A percentile compares a stretch with the other conserved stretches of the same genome.
Conservation (phyloP, 2,329 filamentous ascomycete species). For the Apiospora arundinis region DNA sequence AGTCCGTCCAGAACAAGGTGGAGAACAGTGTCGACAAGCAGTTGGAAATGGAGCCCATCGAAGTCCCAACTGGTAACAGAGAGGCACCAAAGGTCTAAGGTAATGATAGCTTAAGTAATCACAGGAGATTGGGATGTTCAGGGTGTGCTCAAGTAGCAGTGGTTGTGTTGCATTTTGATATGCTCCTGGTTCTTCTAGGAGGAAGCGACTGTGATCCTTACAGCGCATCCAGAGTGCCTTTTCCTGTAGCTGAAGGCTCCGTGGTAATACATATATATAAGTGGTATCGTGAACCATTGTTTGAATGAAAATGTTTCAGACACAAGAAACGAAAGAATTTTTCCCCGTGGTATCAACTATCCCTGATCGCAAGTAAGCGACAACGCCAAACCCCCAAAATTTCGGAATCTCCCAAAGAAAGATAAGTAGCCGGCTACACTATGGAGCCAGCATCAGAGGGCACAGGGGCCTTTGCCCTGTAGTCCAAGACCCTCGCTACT, state of each 20-base stretch:
- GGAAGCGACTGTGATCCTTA: background rate
- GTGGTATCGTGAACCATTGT: background rate
- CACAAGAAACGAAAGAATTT: background rate
- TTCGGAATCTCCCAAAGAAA: background rate
- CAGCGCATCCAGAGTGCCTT: background rate
- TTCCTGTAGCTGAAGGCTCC: background rate
- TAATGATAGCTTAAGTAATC: background rate
- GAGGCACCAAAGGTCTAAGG: background rate
- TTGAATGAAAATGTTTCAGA: background rate
- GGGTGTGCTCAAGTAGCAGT: too few relatives aligned
- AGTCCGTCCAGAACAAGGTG: slow-evolving; percentile 35
- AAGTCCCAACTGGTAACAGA: background rate
- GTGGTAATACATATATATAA: background rate
- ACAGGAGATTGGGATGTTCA: background rate
- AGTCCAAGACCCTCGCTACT: background rate
- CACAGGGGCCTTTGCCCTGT: background rate
- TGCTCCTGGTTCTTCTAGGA: background rate
- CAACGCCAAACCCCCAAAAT: background rate
- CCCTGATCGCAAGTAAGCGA: background rate
- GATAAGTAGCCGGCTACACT: background rate
- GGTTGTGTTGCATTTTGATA: too few relatives aligned
- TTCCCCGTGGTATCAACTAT: slow-evolving; percentile 2
- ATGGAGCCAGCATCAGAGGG: background rate
- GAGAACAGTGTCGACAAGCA: slow-evolving; percentile 40
- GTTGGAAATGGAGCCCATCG: slow-evolving; percentile 32